Percentiles rank a stretch among this genome's conserved stretches.
Evolutionary conservation across 192 early-diverging fungal genomes (phyloP).

Genomic region (Entomortierella beljakovae): DNA sequence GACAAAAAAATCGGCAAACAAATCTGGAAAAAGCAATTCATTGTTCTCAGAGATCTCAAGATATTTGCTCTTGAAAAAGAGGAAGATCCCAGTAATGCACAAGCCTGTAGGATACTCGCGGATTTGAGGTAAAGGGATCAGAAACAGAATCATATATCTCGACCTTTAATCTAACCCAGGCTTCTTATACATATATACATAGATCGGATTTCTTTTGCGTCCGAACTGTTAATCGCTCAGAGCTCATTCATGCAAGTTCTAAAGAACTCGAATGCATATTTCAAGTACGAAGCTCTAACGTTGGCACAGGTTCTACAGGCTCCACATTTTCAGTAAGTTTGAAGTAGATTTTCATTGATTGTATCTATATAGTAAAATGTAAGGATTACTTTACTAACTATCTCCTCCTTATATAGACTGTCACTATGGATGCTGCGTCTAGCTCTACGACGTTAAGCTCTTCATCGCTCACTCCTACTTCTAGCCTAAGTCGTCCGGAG

Average conservation of each 20-base stretch:
- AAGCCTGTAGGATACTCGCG: constrained; percentile 25
- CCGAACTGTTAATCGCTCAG: constrained; percentile 45
- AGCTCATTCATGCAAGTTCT: constrained; percentile 43
- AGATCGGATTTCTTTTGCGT: constrained; percentile 55
- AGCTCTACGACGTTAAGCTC: constrained; percentile 12
- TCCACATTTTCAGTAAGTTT: constrained; percentile 37
- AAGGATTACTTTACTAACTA: not conserved
- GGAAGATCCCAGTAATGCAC: constrained; percentile 25
- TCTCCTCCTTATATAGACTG: constrained; percentile 13
- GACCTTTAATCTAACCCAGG: not conserved
- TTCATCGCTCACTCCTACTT: not conserved
- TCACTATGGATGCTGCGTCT: constrained; percentile 25
- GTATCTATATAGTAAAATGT: not conserved
- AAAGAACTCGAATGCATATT: constrained; percentile 52
- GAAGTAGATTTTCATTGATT: not conserved
- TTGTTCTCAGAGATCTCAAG: constrained; percentile 38
- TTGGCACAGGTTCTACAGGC: constrained; percentile 23
- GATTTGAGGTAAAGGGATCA: constrained; percentile 36
- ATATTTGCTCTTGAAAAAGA: constrained; percentile 49
- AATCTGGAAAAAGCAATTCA: constrained; percentile 50
- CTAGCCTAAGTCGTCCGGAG: constrained; percentile 19
- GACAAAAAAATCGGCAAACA: constrained; percentile 41
- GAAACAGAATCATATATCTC: not conserved
- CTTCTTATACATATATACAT: not conserved
- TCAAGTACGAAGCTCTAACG: constrained; percentile 49